Percentiles rank a stretch among this genome's conserved stretches.
Conservation (phyloP, 2,329 filamentous ascomycete genomes). For the Fusarium begoniae region DNA sequence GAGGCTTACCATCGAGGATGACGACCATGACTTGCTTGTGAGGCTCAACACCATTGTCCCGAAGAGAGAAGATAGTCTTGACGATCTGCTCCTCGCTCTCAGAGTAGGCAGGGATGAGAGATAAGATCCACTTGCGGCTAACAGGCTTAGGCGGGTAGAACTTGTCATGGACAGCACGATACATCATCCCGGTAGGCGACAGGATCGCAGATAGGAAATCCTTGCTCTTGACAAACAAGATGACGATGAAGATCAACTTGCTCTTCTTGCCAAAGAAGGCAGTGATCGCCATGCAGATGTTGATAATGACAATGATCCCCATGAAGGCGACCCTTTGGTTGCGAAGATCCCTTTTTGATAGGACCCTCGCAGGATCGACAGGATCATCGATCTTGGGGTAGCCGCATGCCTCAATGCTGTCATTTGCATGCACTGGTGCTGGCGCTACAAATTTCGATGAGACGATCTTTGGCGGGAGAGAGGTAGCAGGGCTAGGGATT, state of each 20-base stretch:
- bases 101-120: slow-evolving; percentile 36
- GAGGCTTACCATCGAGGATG: slow-evolving; percentile 29
- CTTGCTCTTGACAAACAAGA: slow-evolving; percentile 37
- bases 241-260: slow-evolving; percentile 24
- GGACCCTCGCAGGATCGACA: slow-evolving; percentile 23
- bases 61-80: slow-evolving; percentile 35
- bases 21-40: slow-evolving; percentile 38
- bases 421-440: neutral
- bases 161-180: neutral
- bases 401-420: slow-evolving; percentile 23
- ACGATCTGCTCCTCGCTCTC: slow-evolving; percentile 40
- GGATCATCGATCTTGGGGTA: slow-evolving; percentile 33
- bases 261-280: slow-evolving; percentile 31
- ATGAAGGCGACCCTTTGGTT: slow-evolving; percentile 30
- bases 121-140: slow-evolving; percentile 23
- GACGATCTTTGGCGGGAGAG: neutral
- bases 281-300: slow-evolving; percentile 24
- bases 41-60: slow-evolving; percentile 34
- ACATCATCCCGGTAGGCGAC: slow-evolving; percentile 22
- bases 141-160: slow-evolving; percentile 15
- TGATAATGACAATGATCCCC: slow-evolving; percentile 22
- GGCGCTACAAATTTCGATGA: neutral
- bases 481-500: neutral
- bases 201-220: slow-evolving; percentile 32
- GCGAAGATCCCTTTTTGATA: slow-evolving; percentile 16